Conservation (phyloP, 140 eudicot genomes). For the Anethum foeniculum region DNA sequence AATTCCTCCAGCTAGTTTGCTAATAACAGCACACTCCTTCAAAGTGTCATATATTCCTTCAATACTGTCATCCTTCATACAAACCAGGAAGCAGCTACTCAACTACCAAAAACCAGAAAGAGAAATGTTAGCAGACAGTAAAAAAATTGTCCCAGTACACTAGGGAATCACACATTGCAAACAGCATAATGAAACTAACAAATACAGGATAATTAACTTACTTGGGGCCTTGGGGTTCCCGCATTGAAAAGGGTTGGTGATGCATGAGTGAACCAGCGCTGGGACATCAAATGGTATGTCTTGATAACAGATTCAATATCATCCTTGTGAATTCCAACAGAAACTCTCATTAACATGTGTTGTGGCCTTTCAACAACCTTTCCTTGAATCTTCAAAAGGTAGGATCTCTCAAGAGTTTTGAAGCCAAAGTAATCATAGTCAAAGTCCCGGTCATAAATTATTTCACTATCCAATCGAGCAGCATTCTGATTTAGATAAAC, state of each 20-base stretch:
- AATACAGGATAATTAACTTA: constrained; percentile 15
- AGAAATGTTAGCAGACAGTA: background rate
- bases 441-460: constrained; percentile 90
- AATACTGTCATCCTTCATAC: constrained; percentile 92
- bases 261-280: constrained; percentile 98
- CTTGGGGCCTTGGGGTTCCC: constrained; percentile 97
- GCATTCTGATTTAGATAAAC: constrained; percentile 52
- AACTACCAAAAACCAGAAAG: constrained; percentile 34
- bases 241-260: constrained; percentile 96
- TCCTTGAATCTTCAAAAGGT: constrained; percentile 69
- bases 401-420: constrained; percentile 93
- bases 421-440: constrained; percentile 96
- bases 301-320: constrained; percentile 70
- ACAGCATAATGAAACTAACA: background rate
- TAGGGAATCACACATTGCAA: background rate
- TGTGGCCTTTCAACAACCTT: constrained; percentile 96
- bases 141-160: background rate
- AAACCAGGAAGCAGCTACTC: constrained; percentile 87
- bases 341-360: constrained; percentile 96
- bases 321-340: constrained; percentile 89
- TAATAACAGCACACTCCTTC: constrained; percentile 84
- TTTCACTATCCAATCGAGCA: constrained; percentile 88
- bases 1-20: constrained; percentile 88
- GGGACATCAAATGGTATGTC: constrained; percentile 97
- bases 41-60: constrained; percentile 76